Evolutionary conservation across 371 early-diverging fungal genomes (phyloP).

Genomic region (Mucor ambiguus): DNA sequence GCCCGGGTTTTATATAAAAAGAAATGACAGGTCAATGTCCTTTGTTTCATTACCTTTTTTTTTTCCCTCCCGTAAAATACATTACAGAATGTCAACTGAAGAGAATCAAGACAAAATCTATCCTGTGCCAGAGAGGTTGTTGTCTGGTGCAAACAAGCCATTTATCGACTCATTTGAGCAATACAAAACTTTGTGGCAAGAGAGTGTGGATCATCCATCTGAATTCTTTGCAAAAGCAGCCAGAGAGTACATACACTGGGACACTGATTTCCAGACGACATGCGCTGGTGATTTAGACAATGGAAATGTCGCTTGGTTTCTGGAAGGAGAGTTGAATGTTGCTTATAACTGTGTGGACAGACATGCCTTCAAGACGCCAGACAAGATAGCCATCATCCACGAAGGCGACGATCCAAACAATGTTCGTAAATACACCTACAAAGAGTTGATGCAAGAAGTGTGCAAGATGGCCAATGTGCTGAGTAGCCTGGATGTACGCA

Average conservation of each 20-base stretch:
- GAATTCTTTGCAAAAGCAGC: constrained; percentile 80
- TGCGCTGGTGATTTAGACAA: constrained; percentile 64
- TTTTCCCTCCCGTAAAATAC: neutral
- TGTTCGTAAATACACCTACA: constrained; percentile 76
- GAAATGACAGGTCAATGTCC: neutral
- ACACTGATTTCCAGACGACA: constrained; percentile 74
- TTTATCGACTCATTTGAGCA: constrained; percentile 26
- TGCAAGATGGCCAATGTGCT: constrained; percentile 82
- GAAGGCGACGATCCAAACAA: constrained; percentile 86
- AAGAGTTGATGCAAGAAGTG: constrained; percentile 77
- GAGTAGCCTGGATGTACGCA: constrained; percentile 74
- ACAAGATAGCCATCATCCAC: constrained; percentile 83
- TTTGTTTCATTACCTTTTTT: neutral
- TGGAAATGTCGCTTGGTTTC: constrained; percentile 93
- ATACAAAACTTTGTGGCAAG: constrained; percentile 69
- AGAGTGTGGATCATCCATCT: constrained; percentile 70
- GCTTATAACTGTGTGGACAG: constrained; percentile 98
- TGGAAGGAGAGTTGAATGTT: constrained; percentile 92
- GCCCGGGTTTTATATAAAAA: neutral
- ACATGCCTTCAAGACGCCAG: constrained; percentile 75
- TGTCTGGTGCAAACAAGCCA: neutral
- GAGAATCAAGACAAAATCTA: constrained; percentile 5
- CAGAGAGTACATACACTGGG: constrained; percentile 74
- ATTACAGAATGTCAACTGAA: neutral
- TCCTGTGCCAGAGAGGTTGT: constrained; percentile 14